Base-by-base conservation (phyloP, 1,139 yeast genomes). In the Yamadazyma aaseri region DNA sequence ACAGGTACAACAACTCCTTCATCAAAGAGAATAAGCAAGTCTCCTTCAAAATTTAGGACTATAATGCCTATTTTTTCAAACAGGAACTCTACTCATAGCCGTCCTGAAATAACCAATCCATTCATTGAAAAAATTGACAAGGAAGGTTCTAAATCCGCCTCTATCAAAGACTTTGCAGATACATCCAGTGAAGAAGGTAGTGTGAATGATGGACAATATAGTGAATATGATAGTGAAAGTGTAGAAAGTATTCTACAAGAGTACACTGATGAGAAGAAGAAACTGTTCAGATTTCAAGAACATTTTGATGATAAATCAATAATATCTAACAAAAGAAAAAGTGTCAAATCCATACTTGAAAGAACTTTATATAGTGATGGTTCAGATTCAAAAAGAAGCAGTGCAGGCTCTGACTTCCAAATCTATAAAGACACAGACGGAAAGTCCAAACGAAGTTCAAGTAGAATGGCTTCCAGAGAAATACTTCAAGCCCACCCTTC, bases 151-250 rank as follows among this genome's bases (percentile, higher is more conserved):
- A 17, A 17, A 9, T 5, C 5, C 8, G 15, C 59, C 12, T 54
- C 62, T 2, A 37, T 63, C 11, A 64, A 56, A 10, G 73, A 67
- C 35, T 66, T 68, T 45, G 74, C 73, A 12, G 74, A 68, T 45
- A 63, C 73, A 9, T 55, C 67, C 1, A 56, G 63, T 8, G 53
- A 53, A 8, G 58, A 51, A 10, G 38, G 28, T 6, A 49, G 44
- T 22, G 41, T 17, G 13, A 6, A 12, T 13, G 63, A 58, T 34
- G 49, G 58, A 10, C 30, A 22, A 8, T 49, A 46, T 20, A 44
- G 25, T 11, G 35, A 40, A 11, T 44, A 49, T 23, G 64, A 60
- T 36, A 51, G 59, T 1, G 69, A 60, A 20, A 61, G 68, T 11
- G 53, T 63, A 4, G 60, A 60, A 38, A 58, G 65, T 15, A 50